Conservation (phyloP, 352 stramenopile species). For the Pythium rishiriense region DNA sequence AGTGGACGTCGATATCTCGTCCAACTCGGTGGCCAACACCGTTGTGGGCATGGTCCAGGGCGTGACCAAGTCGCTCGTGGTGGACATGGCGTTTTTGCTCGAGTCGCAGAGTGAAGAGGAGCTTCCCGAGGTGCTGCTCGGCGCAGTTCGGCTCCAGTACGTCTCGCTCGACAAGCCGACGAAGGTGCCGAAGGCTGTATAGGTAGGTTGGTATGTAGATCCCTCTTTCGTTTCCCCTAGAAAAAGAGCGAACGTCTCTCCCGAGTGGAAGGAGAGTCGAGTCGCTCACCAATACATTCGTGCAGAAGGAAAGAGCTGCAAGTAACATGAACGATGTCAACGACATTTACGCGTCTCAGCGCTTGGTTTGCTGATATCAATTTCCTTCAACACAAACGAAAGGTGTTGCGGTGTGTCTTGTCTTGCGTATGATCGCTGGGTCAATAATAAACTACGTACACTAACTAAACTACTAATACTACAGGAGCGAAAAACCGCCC, state of each 20-base stretch:
- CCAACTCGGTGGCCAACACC: slow-evolving; percentile 89
- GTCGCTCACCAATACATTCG: not conserved
- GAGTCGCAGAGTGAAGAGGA: slow-evolving; percentile 86
- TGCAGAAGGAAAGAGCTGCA: not conserved
- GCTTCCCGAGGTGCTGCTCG: slow-evolving; percentile 81
- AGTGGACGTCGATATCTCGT: slow-evolving; percentile 95
- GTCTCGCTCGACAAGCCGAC: slow-evolving; percentile 78
- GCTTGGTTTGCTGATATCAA: slow-evolving; percentile 4
- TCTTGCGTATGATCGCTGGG: not conserved
- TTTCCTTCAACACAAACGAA: too few species aligned
- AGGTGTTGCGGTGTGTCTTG: too few species aligned
- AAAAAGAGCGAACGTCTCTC: not conserved
- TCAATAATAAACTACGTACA: slow-evolving; percentile 19
- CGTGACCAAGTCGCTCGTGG: slow-evolving; percentile 86
- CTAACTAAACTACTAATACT: slow-evolving; percentile 17
- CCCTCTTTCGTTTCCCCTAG: too few species aligned
- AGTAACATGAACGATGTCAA: not conserved
- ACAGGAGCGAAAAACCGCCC: not conserved
- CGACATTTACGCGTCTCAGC: not conserved
- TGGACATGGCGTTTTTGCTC: slow-evolving; percentile 89
- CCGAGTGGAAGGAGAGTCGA: slow-evolving; percentile 11
- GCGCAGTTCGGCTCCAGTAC: slow-evolving; percentile 78
- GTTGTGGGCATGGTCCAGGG: slow-evolving; percentile 89
- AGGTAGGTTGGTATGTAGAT: too few species aligned
- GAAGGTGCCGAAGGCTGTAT: slow-evolving; percentile 41